Conservation (phyloP, 129 eudicot genomes). For the Flaveria sonorensis region DNA sequence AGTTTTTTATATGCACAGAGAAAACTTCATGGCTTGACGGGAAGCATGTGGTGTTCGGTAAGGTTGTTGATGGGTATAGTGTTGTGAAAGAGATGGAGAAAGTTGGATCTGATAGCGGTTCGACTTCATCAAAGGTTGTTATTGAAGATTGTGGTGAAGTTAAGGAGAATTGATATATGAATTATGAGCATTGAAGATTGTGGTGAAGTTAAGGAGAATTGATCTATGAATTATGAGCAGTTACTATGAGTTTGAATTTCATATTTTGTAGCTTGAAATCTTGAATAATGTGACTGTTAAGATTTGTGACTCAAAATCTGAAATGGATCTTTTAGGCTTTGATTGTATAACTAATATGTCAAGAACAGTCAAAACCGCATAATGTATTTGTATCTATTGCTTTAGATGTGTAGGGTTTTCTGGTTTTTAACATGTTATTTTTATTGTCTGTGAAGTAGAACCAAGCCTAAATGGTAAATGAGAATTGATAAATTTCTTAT, state of each 20-base stretch:
- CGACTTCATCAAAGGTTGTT: slow-evolving; percentile 44
- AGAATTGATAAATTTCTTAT: too few relatives aligned
- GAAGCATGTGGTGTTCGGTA: slow-evolving; percentile 88
- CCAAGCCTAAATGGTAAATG: too few relatives aligned
- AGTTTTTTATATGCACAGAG: slow-evolving; percentile 77
- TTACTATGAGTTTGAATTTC: not conserved
- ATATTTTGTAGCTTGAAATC: slow-evolving; percentile 16
- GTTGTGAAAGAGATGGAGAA: slow-evolving; percentile 78
- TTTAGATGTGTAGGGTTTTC: too few relatives aligned
- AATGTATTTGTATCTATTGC: too few relatives aligned
- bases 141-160: slow-evolving; percentile 87
- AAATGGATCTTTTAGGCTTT: not conserved
- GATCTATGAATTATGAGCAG: not conserved
- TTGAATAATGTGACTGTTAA: not conserved
- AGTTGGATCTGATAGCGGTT: slow-evolving; percentile 60
- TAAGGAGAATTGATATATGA: slow-evolving; percentile 39
- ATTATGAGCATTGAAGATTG: slow-evolving; percentile 55
- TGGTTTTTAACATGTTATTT: too few relatives aligned
- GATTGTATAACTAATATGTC: too few relatives aligned
- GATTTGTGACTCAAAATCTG: not conserved
- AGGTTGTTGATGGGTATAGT: slow-evolving; percentile 76
- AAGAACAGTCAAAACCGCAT: too few relatives aligned
- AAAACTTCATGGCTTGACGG: slow-evolving; percentile 86
- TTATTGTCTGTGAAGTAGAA: too few relatives aligned
- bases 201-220: slow-evolving; percentile 63